These are phyloP conservation scores for Candida sojae DNA, from an alignment of 1,139 yeast species.

Conservation along the genomic window DNA sequence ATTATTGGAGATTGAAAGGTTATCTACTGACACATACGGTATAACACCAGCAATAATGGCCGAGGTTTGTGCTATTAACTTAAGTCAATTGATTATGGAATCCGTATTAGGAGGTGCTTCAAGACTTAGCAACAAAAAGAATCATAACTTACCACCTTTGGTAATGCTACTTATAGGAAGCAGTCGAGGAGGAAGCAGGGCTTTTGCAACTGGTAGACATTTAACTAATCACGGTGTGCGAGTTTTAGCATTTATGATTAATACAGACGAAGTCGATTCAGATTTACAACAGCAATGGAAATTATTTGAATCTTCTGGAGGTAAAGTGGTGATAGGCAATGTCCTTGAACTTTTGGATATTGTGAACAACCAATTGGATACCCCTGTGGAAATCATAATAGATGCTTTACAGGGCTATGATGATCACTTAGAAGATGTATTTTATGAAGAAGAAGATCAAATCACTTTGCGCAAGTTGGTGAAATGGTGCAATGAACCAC, in stretches of 20 bases:
- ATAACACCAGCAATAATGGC: slow-evolving; percentile 48
- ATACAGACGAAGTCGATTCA: slow-evolving; percentile 29
- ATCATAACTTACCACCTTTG: slow-evolving; percentile 79
- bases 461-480: slow-evolving; percentile 49
- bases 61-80: slow-evolving; percentile 75
- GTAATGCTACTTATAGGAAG: slow-evolving; percentile 73
- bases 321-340: slow-evolving; percentile 41
- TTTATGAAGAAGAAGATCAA: slow-evolving; percentile 43
- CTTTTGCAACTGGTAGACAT: slow-evolving; percentile 80
- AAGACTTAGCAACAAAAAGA: slow-evolving; percentile 53
- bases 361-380: slow-evolving; percentile 50
- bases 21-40: slow-evolving; percentile 55
- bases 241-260: slow-evolving; percentile 59
- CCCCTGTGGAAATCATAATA: slow-evolving; percentile 75
- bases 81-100: slow-evolving; percentile 56
- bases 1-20: slow-evolving; percentile 73
- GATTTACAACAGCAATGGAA: slow-evolving; percentile 45
- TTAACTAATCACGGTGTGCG: slow-evolving; percentile 73
- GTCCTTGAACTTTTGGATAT: slow-evolving; percentile 32
- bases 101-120: slow-evolving; percentile 69
- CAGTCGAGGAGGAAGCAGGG: slow-evolving; percentile 72
- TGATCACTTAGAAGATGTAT: slow-evolving; percentile 56
- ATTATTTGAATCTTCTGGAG: slow-evolving; percentile 53
- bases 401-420: slow-evolving; percentile 89
- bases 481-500: slow-evolving; percentile 68